A percentile compares a stretch with the other conserved stretches of the same genome.
Conservation (phyloP, 1,284 basidiomycete species). For the Cryptococcus jaspeensis region DNA sequence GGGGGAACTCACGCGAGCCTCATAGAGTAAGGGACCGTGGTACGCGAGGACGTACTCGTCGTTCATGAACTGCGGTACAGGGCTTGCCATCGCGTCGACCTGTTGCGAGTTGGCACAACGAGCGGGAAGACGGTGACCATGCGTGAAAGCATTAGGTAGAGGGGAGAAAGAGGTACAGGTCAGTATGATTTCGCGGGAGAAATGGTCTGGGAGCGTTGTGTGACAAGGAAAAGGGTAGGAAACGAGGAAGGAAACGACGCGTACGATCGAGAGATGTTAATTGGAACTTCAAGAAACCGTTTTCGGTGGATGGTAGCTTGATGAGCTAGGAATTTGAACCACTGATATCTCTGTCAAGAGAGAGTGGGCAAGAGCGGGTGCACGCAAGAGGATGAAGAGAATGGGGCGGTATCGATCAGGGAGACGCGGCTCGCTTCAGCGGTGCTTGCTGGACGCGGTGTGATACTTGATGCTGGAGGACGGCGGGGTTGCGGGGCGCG, state of each 20-base stretch:
- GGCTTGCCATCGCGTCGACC: constrained; percentile 20
- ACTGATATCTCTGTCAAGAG: too few relatives aligned
- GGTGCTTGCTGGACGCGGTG: too few relatives aligned
- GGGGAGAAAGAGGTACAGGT: constrained; percentile 1
- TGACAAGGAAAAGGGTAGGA: background rate
- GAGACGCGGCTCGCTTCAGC: too few relatives aligned
- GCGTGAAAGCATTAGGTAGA: constrained; percentile 1
- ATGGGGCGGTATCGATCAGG: too few relatives aligned
- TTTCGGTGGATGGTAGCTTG: background rate
- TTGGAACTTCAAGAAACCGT: background rate
- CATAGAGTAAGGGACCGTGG: constrained; percentile 91
- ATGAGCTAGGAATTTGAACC: too few relatives aligned
- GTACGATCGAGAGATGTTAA: background rate
- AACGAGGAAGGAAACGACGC: constrained; percentile 3
- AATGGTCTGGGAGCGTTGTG: background rate
- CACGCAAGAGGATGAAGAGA: too few relatives aligned
- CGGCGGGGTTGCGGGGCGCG: too few relatives aligned
- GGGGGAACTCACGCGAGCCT: constrained; percentile 70
- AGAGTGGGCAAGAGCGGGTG: too few relatives aligned
- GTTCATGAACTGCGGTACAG: constrained; percentile 45
- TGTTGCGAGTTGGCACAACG: constrained; percentile 2
- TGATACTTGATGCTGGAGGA: too few relatives aligned
- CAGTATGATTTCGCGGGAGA: background rate
- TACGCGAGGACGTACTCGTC: constrained; percentile 88
- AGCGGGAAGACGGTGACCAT: background rate